Base-by-base conservation (phyloP, 345 rosid species). In the Pelargonium nanum region DNA sequence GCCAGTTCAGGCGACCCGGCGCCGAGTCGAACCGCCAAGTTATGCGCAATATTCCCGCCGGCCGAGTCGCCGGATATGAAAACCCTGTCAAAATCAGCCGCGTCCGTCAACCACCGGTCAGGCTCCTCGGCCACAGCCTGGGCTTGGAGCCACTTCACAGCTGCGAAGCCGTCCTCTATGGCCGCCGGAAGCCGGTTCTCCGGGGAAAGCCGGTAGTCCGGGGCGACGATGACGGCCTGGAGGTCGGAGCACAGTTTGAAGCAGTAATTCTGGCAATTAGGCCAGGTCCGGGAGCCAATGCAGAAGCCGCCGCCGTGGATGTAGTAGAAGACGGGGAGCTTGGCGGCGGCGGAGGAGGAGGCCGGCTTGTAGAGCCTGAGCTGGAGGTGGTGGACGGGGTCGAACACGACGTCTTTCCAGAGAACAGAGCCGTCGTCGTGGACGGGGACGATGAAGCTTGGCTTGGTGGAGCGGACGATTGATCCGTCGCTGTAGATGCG, bases 231-330 rank as follows among this genome's bases (percentile, higher is more conserved):
- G 21, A 80, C 80, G 2, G 77, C 87, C 53, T 75, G 68, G 61
- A 80, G 82, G 23, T 78, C 77, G 5, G 25, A 58, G 22, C 78
- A 70, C 15, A 85, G 79, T 63, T 73, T 58, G 59, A 74, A 71
- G 64, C 85, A 82, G 63, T 74, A 82, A 73, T 82, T 80, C 51
- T 80, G 91, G 59, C 71, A 80, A 65, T 74, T 75, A 0, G 87
- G 85, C 83, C 83, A 85, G 3, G 82, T 52, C 19, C 83, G 77
- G 3, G 91, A 82, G 0, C 85, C 83, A 22, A 82, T 82, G 67
- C 87, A 82, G 57, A 85, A 85, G 0, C 87, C 91, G 6, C 87
- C 84, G 0, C 91, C 87, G 21, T 80, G 91, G 61, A 85, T 80
- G 77, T 78, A 85, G 73, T 68, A 81, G 32, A 72, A 70, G 20